Base-by-base conservation (phyloP, 768 basidiomycete genomes). In the Cantharellus cinnabarinus region DNA sequence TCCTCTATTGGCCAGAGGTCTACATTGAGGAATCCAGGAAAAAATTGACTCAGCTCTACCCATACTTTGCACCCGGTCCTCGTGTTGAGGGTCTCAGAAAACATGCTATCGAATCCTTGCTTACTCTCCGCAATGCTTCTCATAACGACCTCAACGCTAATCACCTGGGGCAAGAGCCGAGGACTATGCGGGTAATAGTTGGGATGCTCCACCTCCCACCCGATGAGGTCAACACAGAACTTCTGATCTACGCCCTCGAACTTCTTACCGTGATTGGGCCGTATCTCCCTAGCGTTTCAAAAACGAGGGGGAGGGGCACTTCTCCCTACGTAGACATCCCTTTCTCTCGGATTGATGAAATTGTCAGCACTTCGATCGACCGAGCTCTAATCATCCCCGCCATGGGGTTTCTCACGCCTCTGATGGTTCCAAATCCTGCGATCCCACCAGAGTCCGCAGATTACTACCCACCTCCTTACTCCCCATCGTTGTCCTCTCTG, bases 1-100 rank as follows among this genome's bases (percentile, higher is more conserved):
- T 97, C 29, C 84, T 89, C 61, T 85, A 84, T 66, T 89, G 85
- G 84, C 89, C 91, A 2, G 81, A 86, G 66, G 85, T 81, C 82
- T 93, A 85, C 68, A 74, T 80, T 56, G 73, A 68, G 2, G 77
- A 81, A 62, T 81, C 82, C n/a, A 72, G 77, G 64, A 74, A 74
- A 63, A 68, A 71, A 59, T 4, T 69, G 88, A 42, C 55, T n/a
- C 41, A 10, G 5, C 4, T 54, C n/a, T 38, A 35, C 20, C 56
- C 15, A 53, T 58, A 53, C 37, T 89, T 88, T 62, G 77, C 82
- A 37, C 66, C 75, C 15, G 68, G 77, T 0, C 74, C 74, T 5
- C 75, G 76, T 15, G 69, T 73, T 50, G 73, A 75, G 50, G 72
- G 73, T 40, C 79, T 79, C 60, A 77, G 81, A 35, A 76, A 81